phyloP scores from a whole-genome alignment of 345 rosid species.

The Dipteronia dyeriana region DNA sequence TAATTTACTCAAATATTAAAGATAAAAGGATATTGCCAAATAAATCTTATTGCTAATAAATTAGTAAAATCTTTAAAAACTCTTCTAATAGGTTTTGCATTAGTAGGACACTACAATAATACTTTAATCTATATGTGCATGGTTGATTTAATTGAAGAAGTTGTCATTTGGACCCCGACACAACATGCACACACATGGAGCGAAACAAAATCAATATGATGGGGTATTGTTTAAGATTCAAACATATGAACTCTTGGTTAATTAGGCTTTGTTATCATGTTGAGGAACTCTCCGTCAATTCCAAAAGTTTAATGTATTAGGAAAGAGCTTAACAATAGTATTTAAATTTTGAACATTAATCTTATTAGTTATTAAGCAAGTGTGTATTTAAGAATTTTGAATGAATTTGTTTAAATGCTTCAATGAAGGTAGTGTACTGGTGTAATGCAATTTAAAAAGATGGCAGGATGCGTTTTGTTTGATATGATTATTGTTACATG shows the following conservation, averaged over 20 bases:
- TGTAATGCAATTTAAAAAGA: neutral
- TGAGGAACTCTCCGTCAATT: neutral
- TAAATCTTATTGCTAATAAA: no score
- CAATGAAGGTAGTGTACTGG: neutral
- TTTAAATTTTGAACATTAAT: neutral
- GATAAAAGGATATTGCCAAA: no score
- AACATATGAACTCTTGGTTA: neutral
- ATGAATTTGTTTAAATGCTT: neutral
- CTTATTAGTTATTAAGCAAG: neutral
- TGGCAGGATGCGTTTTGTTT: conserved; percentile 3
- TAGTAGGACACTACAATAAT: no score
- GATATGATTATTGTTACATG: conserved; percentile 2
- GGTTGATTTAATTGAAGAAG: no score
- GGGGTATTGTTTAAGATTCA: no score
- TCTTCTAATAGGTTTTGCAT: no score
- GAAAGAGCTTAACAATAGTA: neutral
- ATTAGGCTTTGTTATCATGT: neutral
- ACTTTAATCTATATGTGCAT: no score
- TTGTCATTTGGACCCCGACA: no score
- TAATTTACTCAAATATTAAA: no score
- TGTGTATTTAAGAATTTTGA: neutral
- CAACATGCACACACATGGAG: no score
- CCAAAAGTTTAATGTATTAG: neutral
- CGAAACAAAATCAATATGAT: no score
- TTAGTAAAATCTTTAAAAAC: no score